phyloP scores from a whole-genome alignment of 2,329 filamentous ascomycete genomes.

The Pyrenophora teres region DNA sequence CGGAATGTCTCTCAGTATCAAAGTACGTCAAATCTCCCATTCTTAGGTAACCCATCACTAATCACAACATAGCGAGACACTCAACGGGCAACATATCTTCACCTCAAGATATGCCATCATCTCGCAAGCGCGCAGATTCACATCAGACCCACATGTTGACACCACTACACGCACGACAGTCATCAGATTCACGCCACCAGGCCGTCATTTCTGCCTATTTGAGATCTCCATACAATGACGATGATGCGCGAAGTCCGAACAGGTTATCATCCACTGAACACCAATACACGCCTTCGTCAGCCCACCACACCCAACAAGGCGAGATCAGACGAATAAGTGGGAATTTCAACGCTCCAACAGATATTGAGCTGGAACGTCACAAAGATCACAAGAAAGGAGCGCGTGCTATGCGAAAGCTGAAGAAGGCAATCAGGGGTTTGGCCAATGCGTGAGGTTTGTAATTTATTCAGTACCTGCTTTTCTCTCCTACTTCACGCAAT shows the following conservation, averaged over 20 bases:
- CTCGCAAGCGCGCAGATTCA: constrained; percentile 20
- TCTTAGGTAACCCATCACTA: background rate
- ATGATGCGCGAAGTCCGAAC: constrained; percentile 7
- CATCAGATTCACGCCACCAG: constrained; percentile 3
- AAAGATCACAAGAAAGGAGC: constrained; percentile 16
- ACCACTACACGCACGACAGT: background rate
- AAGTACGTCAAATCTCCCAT: constrained; percentile 2
- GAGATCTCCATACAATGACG: constrained; percentile 10
- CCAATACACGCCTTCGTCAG: constrained; percentile 6
- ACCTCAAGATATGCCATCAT: constrained; percentile 1
- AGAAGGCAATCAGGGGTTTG: constrained; percentile 20
- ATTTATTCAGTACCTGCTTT: constrained; percentile 4
- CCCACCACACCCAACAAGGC: constrained; percentile 9
- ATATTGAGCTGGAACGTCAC: constrained; percentile 28
- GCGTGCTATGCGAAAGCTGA: constrained; percentile 20
- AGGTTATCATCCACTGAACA: constrained; percentile 14
- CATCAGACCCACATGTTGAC: constrained; percentile 9
- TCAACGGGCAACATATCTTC: constrained; percentile 11
- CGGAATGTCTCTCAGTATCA: constrained; percentile 5
- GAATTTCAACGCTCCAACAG: constrained; percentile 37
- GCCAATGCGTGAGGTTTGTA: constrained; percentile 14
- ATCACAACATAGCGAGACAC: constrained; percentile 4
- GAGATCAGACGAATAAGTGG: constrained; percentile 28
- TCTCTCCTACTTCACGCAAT: background rate
- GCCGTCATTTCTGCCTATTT: constrained; percentile 10